Conservation (phyloP, 176 grass and related monocot species). For the Aegilops speltoides region DNA sequence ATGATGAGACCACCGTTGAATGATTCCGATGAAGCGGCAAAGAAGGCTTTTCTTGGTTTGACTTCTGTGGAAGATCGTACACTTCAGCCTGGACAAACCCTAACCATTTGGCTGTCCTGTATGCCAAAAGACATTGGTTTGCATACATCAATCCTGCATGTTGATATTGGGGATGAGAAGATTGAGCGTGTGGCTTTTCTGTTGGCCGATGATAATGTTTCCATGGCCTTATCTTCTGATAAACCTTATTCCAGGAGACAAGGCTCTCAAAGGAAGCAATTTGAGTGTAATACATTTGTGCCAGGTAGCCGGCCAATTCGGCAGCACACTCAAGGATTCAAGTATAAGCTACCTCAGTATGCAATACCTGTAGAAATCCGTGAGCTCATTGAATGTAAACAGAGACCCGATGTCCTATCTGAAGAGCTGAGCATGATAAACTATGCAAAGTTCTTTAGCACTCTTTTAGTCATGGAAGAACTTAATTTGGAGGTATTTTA, state of each 20-base stretch:
- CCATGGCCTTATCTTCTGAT: conserved; percentile 62
- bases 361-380: conserved; percentile 59
- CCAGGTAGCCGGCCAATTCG: conserved; percentile 51
- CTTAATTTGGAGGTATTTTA: conserved; percentile 79
- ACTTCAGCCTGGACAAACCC: conserved; percentile 66
- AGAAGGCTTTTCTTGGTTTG: conserved; percentile 53
- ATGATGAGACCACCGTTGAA: conserved; percentile 75
- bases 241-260: conserved; percentile 67
- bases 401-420: conserved; percentile 57
- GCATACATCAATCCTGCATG: conserved; percentile 85
- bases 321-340: conserved; percentile 55
- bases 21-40: conserved; percentile 48
- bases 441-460: conserved; percentile 69
- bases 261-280: conserved; percentile 42
- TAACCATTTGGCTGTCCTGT: conserved; percentile 90
- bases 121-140: conserved; percentile 82
- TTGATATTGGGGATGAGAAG: conserved; percentile 80
- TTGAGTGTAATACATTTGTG: conserved; percentile 51
- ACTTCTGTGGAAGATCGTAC: conserved; percentile 72
- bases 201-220: conserved; percentile 77
- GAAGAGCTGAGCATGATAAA: conserved; percentile 58
- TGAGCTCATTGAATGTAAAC: conserved; percentile 65
- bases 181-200: conserved; percentile 85
- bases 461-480: conserved; percentile 88
- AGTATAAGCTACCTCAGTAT: conserved; percentile 69